Percentiles rank a stretch among this genome's conserved stretches.
phyloP scores from a whole-genome alignment of 805 yeast species.

The Candida saitoana region DNA sequence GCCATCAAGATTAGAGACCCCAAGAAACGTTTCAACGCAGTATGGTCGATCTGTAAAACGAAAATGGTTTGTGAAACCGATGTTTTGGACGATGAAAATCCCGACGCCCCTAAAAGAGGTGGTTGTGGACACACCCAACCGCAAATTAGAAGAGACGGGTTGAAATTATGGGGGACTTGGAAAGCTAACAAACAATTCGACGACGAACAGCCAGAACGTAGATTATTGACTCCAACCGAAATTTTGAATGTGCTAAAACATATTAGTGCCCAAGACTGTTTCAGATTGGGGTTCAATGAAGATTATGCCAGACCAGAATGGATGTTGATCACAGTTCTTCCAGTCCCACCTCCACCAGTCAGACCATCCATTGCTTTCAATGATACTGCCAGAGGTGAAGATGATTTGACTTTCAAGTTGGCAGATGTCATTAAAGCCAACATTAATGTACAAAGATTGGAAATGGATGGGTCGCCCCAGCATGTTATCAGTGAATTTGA shows the following conservation, averaged over 20 bases:
- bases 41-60: conserved; percentile 88
- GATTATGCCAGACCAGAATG: conserved; percentile 99
- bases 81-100: conserved; percentile 54
- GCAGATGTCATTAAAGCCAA: conserved; percentile 97
- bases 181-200: conserved; percentile 79
- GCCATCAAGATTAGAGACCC: conserved; percentile 89
- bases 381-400: conserved; percentile 98
- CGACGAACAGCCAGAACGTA: conserved; percentile 89
- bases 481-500: conserved; percentile 97
- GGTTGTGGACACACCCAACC: conserved; percentile 99
- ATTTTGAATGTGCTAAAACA: conserved; percentile 89
- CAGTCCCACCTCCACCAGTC: conserved; percentile 99
- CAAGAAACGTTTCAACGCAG: conserved; percentile 93
- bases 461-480: conserved; percentile 98
- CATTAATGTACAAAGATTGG: conserved; percentile 93
- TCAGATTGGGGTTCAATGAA: conserved; percentile 81
- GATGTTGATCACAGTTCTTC: conserved; percentile 95
- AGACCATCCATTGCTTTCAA: conserved; percentile 98
- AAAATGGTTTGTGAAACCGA: conserved; percentile 96
- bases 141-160: conserved; percentile 89
- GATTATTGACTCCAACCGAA: conserved; percentile 83
- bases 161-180: conserved; percentile 98
- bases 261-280: conserved; percentile 79
- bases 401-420: conserved; percentile 94
- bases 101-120: conserved; percentile 60